A percentile compares a stretch with the other conserved stretches of the same genome.
Evolutionary conservation across 129 eudicot genomes (phyloP).

Genomic region (Flaveria linearis): DNA sequence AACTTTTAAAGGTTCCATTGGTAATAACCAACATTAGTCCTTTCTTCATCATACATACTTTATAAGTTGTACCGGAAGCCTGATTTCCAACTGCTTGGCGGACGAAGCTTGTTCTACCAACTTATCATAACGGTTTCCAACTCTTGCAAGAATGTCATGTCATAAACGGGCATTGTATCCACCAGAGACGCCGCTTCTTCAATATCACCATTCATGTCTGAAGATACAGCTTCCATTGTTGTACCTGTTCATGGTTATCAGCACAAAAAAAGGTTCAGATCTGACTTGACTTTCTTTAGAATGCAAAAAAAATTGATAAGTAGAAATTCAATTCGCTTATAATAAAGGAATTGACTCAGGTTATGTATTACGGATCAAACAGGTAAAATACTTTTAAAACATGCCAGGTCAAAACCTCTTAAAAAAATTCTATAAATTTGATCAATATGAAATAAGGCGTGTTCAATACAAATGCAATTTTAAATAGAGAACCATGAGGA

Average conservation of each 20-base stretch:
- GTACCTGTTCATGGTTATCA: constrained; percentile 13
- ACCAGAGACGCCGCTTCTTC: not conserved
- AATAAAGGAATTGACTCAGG: not conserved
- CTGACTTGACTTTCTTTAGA: not conserved
- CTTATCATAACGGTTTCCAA: constrained; percentile 13
- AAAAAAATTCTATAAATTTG: not conserved
- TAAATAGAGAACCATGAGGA: not conserved
- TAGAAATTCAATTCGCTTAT: not conserved
- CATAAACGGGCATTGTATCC: constrained; percentile 18
- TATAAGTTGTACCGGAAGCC: not conserved
- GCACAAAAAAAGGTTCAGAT: not conserved
- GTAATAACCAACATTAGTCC: not conserved
- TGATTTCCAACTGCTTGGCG: not conserved
- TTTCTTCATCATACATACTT: not conserved
- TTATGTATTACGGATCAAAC: not conserved
- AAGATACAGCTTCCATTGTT: constrained; percentile 13
- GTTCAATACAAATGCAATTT: not conserved
- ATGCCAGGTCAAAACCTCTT: not conserved
- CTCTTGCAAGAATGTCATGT: constrained; percentile 19
- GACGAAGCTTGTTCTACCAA: constrained; percentile 4
- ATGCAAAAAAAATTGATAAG: not conserved
- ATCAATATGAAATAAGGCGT: not conserved
- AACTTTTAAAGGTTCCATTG: not conserved
- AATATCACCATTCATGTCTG: constrained; percentile 7
- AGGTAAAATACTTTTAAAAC: not conserved